A percentile compares a stretch with the other conserved stretches of the same genome.
phyloP scores from a whole-genome alignment of 2,329 filamentous ascomycete species.

The Coleophoma eucalyptorum region DNA sequence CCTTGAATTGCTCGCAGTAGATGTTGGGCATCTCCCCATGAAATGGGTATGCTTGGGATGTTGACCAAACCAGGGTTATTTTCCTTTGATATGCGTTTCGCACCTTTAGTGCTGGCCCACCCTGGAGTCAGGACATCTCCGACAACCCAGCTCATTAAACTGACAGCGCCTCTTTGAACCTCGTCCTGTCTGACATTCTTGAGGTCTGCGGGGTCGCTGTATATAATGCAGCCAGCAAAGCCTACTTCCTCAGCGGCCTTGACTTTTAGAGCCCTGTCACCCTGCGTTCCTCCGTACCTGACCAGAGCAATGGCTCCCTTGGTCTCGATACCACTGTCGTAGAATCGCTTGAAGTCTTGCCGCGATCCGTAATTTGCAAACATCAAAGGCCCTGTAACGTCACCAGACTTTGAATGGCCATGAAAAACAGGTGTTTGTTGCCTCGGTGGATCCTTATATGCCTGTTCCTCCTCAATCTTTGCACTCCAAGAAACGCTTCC shows the following conservation, averaged over 20 bases:
- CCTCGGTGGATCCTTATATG: conserved; percentile 56
- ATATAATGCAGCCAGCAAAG: conserved; percentile 83
- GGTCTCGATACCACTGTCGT: conserved; percentile 67
- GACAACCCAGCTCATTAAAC: conserved; percentile 75
- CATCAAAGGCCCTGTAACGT: conserved; percentile 80
- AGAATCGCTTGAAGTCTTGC: conserved; percentile 74
- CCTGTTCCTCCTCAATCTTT: conserved; percentile 75
- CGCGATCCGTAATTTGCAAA: conserved; percentile 90
- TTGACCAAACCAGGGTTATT: conserved; percentile 70
- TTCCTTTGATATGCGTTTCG: conserved; percentile 63
- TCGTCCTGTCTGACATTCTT: conserved; percentile 75
- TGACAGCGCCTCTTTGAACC: conserved; percentile 77
- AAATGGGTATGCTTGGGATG: conserved; percentile 86
- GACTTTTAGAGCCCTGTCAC: conserved; percentile 75
- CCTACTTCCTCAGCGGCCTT: conserved; percentile 86
- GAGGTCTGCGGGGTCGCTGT: conserved; percentile 77
- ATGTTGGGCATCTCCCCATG: conserved; percentile 83
- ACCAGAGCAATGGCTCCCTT: conserved; percentile 82
- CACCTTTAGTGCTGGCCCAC: conserved; percentile 66
- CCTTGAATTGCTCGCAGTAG: conserved; percentile 75
- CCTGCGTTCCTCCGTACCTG: conserved; percentile 71
- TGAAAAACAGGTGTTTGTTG: conserved; percentile 80
- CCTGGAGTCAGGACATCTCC: conserved; percentile 93
- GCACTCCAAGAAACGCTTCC: conserved; percentile 71
- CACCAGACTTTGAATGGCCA: conserved; percentile 81